A percentile compares a stretch with the other conserved stretches of the same genome.
Evolutionary conservation across 768 basidiomycete genomes (phyloP).

Genomic region (Mycena rebaudengoi): DNA sequence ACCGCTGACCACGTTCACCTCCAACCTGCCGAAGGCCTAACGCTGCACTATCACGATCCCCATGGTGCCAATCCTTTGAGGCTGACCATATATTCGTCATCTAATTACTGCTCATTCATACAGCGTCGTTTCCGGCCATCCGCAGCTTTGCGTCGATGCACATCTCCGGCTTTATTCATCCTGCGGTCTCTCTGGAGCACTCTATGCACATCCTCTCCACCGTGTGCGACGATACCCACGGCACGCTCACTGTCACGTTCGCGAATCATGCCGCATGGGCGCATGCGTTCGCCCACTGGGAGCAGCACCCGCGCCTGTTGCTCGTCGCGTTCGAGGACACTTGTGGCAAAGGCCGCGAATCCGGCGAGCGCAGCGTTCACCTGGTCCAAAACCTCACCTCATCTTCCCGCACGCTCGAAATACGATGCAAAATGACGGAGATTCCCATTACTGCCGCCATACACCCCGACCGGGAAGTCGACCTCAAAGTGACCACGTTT

Average conservation of each 20-base stretch:
- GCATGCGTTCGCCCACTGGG: neutral
- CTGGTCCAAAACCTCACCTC: neutral
- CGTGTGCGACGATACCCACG: neutral
- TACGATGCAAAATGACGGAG: no score
- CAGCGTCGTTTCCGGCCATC: neutral
- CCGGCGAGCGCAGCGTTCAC: constrained; percentile 4
- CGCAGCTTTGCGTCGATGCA: constrained; percentile 3
- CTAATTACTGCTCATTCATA: neutral
- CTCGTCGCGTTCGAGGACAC: neutral
- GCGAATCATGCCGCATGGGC: neutral
- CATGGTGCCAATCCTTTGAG: neutral
- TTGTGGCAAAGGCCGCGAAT: neutral
- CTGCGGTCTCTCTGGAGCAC: neutral
- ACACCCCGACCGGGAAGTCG: no score
- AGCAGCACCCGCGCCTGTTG: neutral
- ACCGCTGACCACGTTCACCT: neutral
- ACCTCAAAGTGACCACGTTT: no score
- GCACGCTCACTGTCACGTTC: neutral
- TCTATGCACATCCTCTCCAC: neutral
- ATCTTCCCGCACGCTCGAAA: no score
- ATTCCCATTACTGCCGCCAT: no score
- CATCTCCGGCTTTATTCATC: neutral
- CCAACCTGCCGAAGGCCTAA: neutral
- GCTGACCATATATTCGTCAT: neutral
- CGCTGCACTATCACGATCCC: constrained; percentile 9